Evolutionary conservation across 73 alveolate species (phyloP), one percentile per base, ranked within the genome.

Genomic region (Paramecium pentaurelia): DNA sequence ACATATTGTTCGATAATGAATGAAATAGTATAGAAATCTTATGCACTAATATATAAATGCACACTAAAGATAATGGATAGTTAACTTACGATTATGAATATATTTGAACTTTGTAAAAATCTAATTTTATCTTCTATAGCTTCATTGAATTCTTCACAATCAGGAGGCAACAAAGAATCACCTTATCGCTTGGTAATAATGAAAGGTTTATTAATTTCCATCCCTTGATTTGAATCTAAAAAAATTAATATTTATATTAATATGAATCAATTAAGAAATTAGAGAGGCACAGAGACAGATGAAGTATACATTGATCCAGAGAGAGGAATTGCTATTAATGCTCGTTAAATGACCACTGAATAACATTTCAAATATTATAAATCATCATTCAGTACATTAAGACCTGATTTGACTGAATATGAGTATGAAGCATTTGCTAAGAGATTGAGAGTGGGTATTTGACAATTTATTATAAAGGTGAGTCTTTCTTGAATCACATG

Each of bases 131-230:
- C 71, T 16, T 80, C 91, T 6, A 80, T 42, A 6, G 32, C 47
- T 10, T 80, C 91, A 80, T 80, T 80, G 73, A 45, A 80, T 45
- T 80, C 91, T 49, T 80, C 91, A 20, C 64, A 80, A 45, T 80
- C 91, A n/a, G 91, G 91, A 44, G 91, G 91, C 30, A 80, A 42
- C 34, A 80, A n/a, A 44, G 91, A 80, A 9, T 47, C 34, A 4
- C 91, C 91, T 27, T 34, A 42, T 80, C 71, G 18, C 58, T 49
- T 42, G 12, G 20, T 80, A 10, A 80, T 45, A 7, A 80, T 27
- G 38, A 80, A 80, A 11, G 91, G 91, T 51, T 28, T 80, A 32
- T 25, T 42, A 2, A 16, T 25, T 45, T 80, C 91, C 91, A 80
- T 80, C 25, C 2, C 14, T 1, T 9, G 32, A 18, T 54, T 54